Conservation (phyloP, 257 asterid genomes). For the Gentiana macrophylla region DNA sequence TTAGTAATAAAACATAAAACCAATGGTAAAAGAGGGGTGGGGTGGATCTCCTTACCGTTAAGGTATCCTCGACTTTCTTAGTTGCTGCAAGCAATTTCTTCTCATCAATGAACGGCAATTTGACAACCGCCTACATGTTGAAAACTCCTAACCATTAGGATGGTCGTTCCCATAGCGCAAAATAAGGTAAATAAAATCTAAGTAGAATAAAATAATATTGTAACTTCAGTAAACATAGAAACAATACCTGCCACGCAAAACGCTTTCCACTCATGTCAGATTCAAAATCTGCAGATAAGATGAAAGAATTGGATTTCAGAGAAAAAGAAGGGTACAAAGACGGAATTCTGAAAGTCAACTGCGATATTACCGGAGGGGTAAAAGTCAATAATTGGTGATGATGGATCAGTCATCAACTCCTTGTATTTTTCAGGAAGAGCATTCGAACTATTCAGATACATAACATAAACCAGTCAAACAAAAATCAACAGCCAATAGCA, state of each 20-base stretch:
- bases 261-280: conserved; percentile 98
- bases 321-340: neutral
- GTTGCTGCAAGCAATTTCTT: conserved; percentile 79
- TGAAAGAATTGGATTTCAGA: conserved; percentile 13
- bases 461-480: neutral
- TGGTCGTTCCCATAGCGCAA: conserved; percentile 2
- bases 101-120: conserved; percentile 95
- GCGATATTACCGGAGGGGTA: conserved; percentile 66
- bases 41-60: conserved; percentile 53
- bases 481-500: neutral
- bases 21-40: no score
- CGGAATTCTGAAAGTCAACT: neutral
- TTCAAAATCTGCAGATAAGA: conserved; percentile 55
- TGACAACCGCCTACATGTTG: conserved; percentile 60
- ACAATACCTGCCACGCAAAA: conserved; percentile 90
- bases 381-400: conserved; percentile 68
- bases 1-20: no score
- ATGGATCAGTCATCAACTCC: conserved; percentile 77
- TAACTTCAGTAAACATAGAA: neutral
- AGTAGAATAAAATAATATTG: conserved; percentile 7
- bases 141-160: neutral
- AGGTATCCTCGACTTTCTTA: conserved; percentile 66
- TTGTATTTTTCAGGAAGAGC: conserved; percentile 82
- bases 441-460: conserved; percentile 38
- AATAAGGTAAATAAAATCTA: conserved; percentile 4